Conservation (phyloP, 2,329 filamentous ascomycete species). For the Ascochyta rabiei region DNA sequence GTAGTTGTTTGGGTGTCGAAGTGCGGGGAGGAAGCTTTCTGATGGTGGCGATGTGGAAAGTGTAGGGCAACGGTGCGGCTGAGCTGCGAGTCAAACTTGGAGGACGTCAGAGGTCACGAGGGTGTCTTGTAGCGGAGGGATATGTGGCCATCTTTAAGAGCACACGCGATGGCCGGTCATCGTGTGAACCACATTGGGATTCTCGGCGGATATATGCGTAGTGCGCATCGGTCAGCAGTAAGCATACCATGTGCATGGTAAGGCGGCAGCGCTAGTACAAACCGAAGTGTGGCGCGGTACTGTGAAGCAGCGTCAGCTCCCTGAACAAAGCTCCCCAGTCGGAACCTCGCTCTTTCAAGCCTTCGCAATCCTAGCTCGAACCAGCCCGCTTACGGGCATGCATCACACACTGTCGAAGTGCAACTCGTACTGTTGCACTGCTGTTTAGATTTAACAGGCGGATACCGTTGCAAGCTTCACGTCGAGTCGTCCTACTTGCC, state of each 20-base stretch:
- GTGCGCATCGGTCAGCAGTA: conserved; percentile 4
- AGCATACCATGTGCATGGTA: conserved; percentile 23
- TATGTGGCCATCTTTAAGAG: background rate
- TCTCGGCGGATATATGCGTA: conserved; percentile 9
- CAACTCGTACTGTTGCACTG: background rate
- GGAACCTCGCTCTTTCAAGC: background rate
- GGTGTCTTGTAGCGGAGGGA: background rate
- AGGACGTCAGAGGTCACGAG: background rate
- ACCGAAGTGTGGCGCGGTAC: conserved; percentile 13
- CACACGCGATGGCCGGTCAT: background rate
- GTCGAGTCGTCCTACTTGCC: conserved; percentile 1
- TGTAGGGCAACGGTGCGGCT: conserved; percentile 17
- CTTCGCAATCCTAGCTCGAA: background rate
- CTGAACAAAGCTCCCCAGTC: conserved; percentile 3
- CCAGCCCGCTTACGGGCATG: background rate
- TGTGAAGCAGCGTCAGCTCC: conserved; percentile 11
- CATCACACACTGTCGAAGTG: background rate
- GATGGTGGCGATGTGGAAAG: conserved; percentile 3
- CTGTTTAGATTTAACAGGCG: background rate
- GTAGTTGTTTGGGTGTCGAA: background rate
- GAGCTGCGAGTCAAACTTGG: conserved; percentile 1
- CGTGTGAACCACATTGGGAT: conserved; percentile 3
- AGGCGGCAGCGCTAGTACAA: conserved; percentile 20
- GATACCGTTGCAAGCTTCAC: background rate
- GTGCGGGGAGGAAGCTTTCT: background rate